Conservation (phyloP, 1,139 yeast genomes). For the Hemisphaericaspora lyxosophila region DNA sequence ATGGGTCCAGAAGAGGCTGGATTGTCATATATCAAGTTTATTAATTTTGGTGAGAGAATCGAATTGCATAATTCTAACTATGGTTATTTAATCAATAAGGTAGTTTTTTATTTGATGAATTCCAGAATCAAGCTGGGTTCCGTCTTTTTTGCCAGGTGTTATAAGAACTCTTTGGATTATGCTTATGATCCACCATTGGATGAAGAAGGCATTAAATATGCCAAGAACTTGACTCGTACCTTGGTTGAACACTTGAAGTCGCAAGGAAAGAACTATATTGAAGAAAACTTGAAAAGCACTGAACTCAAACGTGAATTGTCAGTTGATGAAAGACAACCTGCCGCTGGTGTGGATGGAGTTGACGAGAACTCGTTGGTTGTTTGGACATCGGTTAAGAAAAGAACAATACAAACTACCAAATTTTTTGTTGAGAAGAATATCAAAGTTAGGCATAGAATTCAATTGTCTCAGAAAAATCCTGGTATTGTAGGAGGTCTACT, state of each 20-base stretch:
- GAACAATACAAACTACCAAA: conserved; percentile 79
- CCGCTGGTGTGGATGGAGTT: conserved; percentile 50
- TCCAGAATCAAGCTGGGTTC: conserved; percentile 81
- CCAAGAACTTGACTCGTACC: conserved; percentile 42
- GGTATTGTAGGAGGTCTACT: conserved; percentile 79
- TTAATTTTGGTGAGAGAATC: conserved; percentile 87
- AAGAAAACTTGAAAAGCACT: conserved; percentile 8
- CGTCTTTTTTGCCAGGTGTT: conserved; percentile 83
- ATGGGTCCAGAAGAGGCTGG: conserved; percentile 49
- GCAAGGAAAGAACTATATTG: conserved; percentile 31
- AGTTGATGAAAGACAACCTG: conserved; percentile 38
- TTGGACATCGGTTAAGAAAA: conserved; percentile 88
- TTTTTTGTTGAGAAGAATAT: conserved; percentile 62
- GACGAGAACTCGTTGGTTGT: conserved; percentile 60
- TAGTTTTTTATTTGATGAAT: conserved; percentile 87
- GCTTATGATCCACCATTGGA: conserved; percentile 67
- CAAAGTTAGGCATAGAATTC: conserved; percentile 70
- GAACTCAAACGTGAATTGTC: conserved; percentile 17
- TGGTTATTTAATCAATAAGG: conserved; percentile 86
- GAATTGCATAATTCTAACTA: conserved; percentile 77
- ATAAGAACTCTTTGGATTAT: conserved; percentile 57
- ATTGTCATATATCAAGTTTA: conserved; percentile 74
- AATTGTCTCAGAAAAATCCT: conserved; percentile 83
- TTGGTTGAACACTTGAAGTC: conserved; percentile 34
- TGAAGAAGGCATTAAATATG: conserved; percentile 55